Evolutionary conservation across 805 yeast genomes (phyloP), one percentile per base, ranked within the genome.

Genomic region (Nakazawaea anatomiae): DNA sequence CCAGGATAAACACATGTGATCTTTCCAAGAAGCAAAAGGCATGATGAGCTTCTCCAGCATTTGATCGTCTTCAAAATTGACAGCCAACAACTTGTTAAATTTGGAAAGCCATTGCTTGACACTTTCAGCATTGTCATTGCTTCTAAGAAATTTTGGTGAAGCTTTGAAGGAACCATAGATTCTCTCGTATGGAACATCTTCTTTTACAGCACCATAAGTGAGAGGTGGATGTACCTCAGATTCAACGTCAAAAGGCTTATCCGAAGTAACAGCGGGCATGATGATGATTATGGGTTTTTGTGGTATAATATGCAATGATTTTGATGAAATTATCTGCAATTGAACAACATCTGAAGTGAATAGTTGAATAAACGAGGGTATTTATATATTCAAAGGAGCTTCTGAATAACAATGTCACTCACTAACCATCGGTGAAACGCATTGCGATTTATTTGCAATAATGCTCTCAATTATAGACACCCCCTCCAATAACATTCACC

Each of bases 21-120:
- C 76, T 53, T 66, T 67, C 76, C 75, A 70, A 38, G 63, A 52
- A 1, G 65, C 58, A 51, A 67, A 66, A 5, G 62, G 57, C 31
- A 59, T 39, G 28, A 68, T 47, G 30, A 66, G 55, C 47, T 58
- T 52, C 42, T 58, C 64, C 46, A 66, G 47, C 5, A 42, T 43
- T 5, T 46, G 7, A 18, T 30, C 36, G n/a, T 50, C 35, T 35
- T 38, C 25, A 12, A 29, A 28, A 10, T 12, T 12, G 7, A 7
- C 7, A 12, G n/a, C 18, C 35, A 47, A 45, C 8, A 35, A 35
- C 29, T 11, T 14, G 35, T 58, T 55, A 43, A 60, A 59, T n/a
- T 46, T 30, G 7, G 34, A 31, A 5, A 57, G 32, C 62, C 62
- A 60, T 40, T 45, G 47, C 4, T 38, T 14, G 5, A 52, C 54